Base-by-base conservation (phyloP, 2,329 filamentous ascomycete genomes). In the Paraphoma sp. region DNA sequence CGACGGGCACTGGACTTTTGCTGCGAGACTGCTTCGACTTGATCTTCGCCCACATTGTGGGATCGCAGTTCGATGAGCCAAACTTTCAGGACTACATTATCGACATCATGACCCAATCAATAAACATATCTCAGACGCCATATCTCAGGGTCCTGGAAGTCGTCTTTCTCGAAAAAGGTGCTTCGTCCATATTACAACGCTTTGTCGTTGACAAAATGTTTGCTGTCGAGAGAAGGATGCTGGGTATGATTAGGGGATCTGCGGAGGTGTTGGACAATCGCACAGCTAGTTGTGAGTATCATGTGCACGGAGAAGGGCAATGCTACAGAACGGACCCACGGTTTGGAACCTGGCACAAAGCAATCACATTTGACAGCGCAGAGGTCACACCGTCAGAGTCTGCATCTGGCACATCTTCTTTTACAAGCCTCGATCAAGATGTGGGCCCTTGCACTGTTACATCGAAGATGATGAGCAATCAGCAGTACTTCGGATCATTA, bases 21-120 rank as follows among this genome's bases (percentile, higher is more conserved):
- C 52, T 66, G 16, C 3, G 45, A 11, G 55, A 63, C 4, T 62
- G 59, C 6, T 44, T 63, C 9, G 60, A 60, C 18, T 38, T 67
- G 0, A 53, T 68, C 1, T 62, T 61, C 28, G 64, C 65, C 2
- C 65, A 68, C 16, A 62, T 63, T 3, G 44, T 61, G 4, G 65
- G 65, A 1, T 50, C 56, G 1, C 49, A 31, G 1, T 60, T 67
- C 12, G 23, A 42, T 12, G 57, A 64, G 14, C 43, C 54, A 9
- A 18, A 57, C 2, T 62, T 64, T 17, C 61, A 64, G 28, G 61
- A 64, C 38, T 51, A 58, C 40, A 45, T 64, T 12, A 57, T 64
- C 23, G 61, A 62, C 18, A 42, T 41, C 3, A 48, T 64, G 17
- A 4, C 45, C 0, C 18, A 11, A 5, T 12, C 54, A 12, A 43